Evolutionary conservation across 78 protist species (phyloP).

Genomic region (Chrysochromulina tobinii): DNA sequence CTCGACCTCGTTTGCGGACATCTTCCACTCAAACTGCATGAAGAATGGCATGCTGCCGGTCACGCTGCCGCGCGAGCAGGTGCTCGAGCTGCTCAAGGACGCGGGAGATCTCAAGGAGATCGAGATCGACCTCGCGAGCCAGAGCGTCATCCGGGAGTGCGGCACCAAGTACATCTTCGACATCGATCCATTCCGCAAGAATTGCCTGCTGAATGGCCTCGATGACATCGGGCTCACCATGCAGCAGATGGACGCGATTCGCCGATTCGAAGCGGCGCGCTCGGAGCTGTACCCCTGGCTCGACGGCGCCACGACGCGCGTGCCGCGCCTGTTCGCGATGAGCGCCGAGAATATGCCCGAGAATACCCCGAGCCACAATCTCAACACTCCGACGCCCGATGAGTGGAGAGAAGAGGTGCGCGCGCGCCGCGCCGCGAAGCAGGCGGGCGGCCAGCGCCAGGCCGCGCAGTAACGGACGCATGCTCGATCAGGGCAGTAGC

Average conservation of each 20-base stretch:
- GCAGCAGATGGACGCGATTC: conserved; percentile 42
- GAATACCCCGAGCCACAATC: background rate
- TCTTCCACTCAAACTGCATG: conserved; percentile 69
- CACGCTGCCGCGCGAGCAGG: conserved; percentile 28
- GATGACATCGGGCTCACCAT: conserved; percentile 67
- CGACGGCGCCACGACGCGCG: conserved; percentile 18
- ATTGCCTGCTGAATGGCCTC: conserved; percentile 64
- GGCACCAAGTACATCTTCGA: no score
- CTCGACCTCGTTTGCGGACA: conserved; percentile 64
- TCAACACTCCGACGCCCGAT: background rate
- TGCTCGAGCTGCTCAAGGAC: conserved; percentile 27
- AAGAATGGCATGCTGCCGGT: conserved; percentile 71
- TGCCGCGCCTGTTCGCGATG: background rate
- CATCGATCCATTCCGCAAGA: conserved; percentile 48
- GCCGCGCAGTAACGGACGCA: no score
- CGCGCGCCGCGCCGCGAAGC: background rate
- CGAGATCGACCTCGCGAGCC: conserved; percentile 30
- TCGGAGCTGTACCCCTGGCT: background rate
- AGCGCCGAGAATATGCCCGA: no score
- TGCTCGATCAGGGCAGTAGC: no score
- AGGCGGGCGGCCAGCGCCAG: no score
- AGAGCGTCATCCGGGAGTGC: conserved; percentile 11
- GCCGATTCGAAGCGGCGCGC: conserved; percentile 16
- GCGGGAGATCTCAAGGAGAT: background rate
- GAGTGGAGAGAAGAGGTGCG: background rate